Evolutionary conservation across 805 yeast species (phyloP).

Genomic region (Monosporozyma aerobia): DNA sequence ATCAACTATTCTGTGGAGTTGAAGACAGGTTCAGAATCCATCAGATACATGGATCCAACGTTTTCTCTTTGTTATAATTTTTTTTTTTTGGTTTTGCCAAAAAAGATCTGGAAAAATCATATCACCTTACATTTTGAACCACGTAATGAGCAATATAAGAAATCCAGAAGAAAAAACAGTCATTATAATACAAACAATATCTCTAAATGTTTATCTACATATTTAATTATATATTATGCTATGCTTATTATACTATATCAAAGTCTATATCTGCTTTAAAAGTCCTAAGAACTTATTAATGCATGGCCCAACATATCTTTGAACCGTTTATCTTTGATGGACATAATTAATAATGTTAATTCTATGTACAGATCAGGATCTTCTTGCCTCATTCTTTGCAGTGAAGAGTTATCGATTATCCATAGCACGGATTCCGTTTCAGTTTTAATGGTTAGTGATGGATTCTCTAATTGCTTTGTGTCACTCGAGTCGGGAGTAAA

Average conservation of each 20-base stretch:
- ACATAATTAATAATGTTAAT: conserved; percentile 49
- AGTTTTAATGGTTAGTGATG: conserved; percentile 40
- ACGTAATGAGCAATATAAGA: not conserved
- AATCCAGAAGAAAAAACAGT: not conserved
- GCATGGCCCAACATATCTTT: conserved; percentile 71
- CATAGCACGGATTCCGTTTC: conserved; percentile 61
- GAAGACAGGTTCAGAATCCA: not conserved
- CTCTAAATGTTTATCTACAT: not conserved
- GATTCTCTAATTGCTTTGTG: conserved; percentile 12
- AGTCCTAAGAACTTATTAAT: conserved; percentile 43
- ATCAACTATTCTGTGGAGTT: not conserved
- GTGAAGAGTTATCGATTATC: conserved; percentile 44
- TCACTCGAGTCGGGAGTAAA: not conserved
- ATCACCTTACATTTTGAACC: not conserved
- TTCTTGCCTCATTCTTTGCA: conserved; percentile 39
- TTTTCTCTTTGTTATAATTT: too few relatives aligned
- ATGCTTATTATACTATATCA: not conserved
- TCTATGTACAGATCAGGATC: conserved; percentile 55
- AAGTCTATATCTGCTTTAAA: not conserved
- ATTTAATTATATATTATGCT: conserved; percentile 2
- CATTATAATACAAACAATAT: not conserved
- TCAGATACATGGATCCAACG: not conserved
- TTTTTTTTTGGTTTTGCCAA: not conserved
- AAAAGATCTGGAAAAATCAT: not conserved
- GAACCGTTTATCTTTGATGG: conserved; percentile 59